A percentile compares a stretch with the other conserved stretches of the same genome.
phyloP scores from a whole-genome alignment of 2,329 filamentous ascomycete species.

The Penicillium sp. region DNA sequence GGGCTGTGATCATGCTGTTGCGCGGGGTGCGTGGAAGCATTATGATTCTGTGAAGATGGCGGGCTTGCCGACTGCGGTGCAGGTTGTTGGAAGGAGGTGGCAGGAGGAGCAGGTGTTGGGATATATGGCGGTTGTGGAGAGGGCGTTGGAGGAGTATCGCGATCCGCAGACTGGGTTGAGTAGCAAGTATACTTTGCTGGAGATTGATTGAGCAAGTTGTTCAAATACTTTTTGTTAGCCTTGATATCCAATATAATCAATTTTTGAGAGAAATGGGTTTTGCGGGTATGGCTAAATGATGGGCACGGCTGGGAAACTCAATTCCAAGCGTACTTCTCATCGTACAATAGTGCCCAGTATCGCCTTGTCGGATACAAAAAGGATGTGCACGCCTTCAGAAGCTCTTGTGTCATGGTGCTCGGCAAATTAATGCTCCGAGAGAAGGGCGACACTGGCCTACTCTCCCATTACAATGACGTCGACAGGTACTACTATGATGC shows the following conservation, averaged over 20 bases:
- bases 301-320: neutral
- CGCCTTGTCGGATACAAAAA: too few species aligned
- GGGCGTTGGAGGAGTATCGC: constrained; percentile 61
- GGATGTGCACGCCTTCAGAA: too few species aligned
- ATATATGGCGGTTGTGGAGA: constrained; percentile 77
- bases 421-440: too few species aligned
- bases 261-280: neutral
- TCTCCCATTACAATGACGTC: too few species aligned
- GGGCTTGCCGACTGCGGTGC: constrained; percentile 82
- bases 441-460: too few species aligned
- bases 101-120: constrained; percentile 87
- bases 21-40: constrained; percentile 78
- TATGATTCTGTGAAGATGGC: constrained; percentile 84
- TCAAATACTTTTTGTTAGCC: neutral
- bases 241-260: neutral
- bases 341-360: too few species aligned
- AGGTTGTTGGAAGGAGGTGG: constrained; percentile 75
- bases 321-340: neutral
- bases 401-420: too few species aligned
- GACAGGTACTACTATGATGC: too few species aligned
- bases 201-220: constrained; percentile 35
- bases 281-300: too few species aligned
- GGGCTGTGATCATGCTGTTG: constrained; percentile 71
- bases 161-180: constrained; percentile 36
- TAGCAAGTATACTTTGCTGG: constrained; percentile 40